Conservation (phyloP, 1,284 basidiomycete genomes). For the Waitea zeae region DNA sequence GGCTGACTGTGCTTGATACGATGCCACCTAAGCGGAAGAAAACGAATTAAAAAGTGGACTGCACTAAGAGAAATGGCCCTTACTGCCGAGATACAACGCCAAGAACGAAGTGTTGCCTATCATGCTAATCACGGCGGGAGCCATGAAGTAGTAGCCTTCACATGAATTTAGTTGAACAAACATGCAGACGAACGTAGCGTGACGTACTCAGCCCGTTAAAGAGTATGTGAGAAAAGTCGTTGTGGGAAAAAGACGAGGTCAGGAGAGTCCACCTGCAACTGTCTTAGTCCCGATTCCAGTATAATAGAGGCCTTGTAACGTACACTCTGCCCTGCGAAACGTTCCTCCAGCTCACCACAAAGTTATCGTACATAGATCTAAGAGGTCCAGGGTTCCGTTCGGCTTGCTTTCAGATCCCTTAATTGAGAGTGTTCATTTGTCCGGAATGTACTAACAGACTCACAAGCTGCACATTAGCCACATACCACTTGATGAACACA, state of each 20-base stretch:
- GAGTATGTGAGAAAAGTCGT: conserved; percentile 42
- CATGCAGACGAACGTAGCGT: too few species aligned
- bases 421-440: background rate
- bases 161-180: too few species aligned
- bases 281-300: conserved; percentile 4
- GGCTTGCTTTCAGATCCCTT: conserved; percentile 8
- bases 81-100: conserved; percentile 61
- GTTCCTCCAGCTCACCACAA: conserved; percentile 46
- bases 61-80: conserved; percentile 6
- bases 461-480: conserved; percentile 19
- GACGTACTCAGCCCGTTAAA: conserved; percentile 76
- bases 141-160: conserved; percentile 70
- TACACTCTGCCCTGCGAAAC: conserved; percentile 54
- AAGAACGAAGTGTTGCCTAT: conserved; percentile 62
- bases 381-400: conserved; percentile 29
- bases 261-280: conserved; percentile 60
- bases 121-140: conserved; percentile 46
- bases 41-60: conserved; percentile 2
- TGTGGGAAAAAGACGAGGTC: conserved; percentile 64
- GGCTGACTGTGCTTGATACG: conserved; percentile 38
- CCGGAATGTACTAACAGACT: conserved; percentile 10
- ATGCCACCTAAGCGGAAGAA: conserved; percentile 32
- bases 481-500: conserved; percentile 24
- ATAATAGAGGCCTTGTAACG: conserved; percentile 10
- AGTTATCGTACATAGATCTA: conserved; percentile 52